These are phyloP conservation scores for Volvox africanus DNA, from an alignment of 139 green algal genomes.

Conservation along the genomic window DNA sequence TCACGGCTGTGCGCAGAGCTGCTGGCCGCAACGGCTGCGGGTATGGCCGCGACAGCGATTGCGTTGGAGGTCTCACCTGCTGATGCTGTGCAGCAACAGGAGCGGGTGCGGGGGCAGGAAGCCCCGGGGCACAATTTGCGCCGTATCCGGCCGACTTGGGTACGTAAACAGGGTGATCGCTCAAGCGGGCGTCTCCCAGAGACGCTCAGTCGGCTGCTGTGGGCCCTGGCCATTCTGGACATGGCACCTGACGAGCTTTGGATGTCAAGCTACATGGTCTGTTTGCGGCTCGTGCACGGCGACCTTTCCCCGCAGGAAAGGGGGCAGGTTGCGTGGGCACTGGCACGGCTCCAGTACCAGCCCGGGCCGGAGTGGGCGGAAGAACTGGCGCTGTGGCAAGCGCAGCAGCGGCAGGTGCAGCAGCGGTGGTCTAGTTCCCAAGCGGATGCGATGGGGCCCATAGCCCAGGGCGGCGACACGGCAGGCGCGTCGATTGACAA, in stretches of 20 bases:
- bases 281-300: background rate
- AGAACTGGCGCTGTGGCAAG: background rate
- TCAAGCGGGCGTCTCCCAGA: background rate
- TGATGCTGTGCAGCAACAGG: background rate
- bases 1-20: background rate
- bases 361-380: constrained; percentile 5
- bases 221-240: constrained; percentile 33
- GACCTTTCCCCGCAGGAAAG: background rate
- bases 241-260: background rate
- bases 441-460: no score
- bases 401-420: background rate
- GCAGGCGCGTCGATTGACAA: background rate
- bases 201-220: constrained; percentile 3
- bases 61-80: background rate
- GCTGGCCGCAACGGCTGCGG: background rate
- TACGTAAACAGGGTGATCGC: background rate
- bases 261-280: constrained; percentile 8
- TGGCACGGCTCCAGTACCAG: background rate
- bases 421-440: background rate
- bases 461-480: background rate
- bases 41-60: background rate
- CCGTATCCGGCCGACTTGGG: background rate
- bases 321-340: background rate
- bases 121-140: background rate
- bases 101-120: background rate